Evolutionary conservation across 371 early-diverging fungal species (phyloP).

Genomic region (Parasitella parasitica): DNA sequence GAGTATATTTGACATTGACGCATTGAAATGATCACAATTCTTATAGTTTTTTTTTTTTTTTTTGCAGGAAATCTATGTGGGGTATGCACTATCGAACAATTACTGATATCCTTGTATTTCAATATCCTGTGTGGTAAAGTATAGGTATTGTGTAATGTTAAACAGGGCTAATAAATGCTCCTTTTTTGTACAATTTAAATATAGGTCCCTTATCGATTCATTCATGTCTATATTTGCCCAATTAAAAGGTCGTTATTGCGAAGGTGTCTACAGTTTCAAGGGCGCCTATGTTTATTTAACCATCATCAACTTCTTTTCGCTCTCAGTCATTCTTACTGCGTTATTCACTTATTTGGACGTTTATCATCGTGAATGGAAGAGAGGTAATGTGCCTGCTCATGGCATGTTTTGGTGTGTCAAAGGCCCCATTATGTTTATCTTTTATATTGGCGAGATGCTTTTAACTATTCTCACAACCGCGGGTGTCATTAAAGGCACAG

Average conservation of each 20-base stretch:
- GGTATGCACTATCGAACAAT: conserved; percentile 48
- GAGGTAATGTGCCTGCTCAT: conserved; percentile 39
- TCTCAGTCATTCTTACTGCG: conserved; percentile 43
- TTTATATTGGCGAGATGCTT: conserved; percentile 48
- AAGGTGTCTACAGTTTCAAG: conserved; percentile 33
- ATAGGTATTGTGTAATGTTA: not conserved
- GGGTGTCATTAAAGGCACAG: conserved; percentile 42
- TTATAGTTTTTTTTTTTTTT: too few species aligned
- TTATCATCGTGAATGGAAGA: conserved; percentile 37
- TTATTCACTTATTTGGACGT: conserved; percentile 47
- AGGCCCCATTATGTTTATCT: conserved; percentile 50
- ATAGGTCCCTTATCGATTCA: conserved; percentile 43
- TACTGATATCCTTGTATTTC: conserved; percentile 42
- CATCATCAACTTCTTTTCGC: conserved; percentile 43
- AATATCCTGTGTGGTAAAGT: conserved; percentile 50
- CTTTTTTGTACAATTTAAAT: not conserved
- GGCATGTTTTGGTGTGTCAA: conserved; percentile 59
- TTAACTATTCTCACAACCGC: conserved; percentile 27
- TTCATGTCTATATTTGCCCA: conserved; percentile 45
- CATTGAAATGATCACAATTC: too few species aligned
- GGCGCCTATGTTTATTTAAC: conserved; percentile 48
- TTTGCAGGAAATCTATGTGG: conserved; percentile 50
- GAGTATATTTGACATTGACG: conserved; percentile 18
- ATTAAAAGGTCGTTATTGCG: conserved; percentile 42
- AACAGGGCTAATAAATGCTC: not conserved